Evolutionary conservation across 192 early-diverging fungal genomes (phyloP).

Genomic region (Coemansia sp.): DNA sequence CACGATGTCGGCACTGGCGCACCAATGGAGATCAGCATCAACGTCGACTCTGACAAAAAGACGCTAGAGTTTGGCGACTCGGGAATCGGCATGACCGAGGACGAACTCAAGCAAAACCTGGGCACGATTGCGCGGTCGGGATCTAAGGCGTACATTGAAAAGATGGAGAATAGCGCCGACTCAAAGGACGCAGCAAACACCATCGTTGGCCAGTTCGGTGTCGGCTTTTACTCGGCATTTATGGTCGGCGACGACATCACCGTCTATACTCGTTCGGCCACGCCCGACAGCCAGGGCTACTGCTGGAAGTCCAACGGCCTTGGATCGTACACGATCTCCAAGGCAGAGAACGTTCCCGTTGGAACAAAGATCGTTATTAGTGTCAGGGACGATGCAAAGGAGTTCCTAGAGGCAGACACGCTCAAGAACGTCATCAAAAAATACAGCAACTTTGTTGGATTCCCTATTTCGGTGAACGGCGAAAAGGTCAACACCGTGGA

Average conservation of each 20-base stretch:
- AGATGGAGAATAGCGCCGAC: conserved; percentile 53
- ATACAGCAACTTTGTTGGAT: conserved; percentile 97
- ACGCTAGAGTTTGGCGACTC: conserved; percentile 86
- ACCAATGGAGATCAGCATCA: conserved; percentile 82
- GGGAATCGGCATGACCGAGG: conserved; percentile 94
- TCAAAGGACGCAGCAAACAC: conserved; percentile 63
- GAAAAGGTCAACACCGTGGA: conserved; percentile 86
- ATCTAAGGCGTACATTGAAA: conserved; percentile 79
- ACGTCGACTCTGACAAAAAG: conserved; percentile 69
- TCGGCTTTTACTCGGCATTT: conserved; percentile 98
- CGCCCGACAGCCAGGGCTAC: conserved; percentile 77
- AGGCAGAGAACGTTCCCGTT: conserved; percentile 89
- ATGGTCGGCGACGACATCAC: conserved; percentile 93
- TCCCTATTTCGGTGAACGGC: conserved; percentile 90
- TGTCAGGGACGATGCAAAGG: conserved; percentile 83
- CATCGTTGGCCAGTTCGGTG: conserved; percentile 98
- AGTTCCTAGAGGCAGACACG: conserved; percentile 72
- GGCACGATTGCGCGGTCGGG: conserved; percentile 99
- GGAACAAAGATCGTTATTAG: conserved; percentile 93
- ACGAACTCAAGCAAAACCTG: conserved; percentile 86
- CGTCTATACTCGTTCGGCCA: conserved; percentile 87
- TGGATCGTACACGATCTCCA: conserved; percentile 83
- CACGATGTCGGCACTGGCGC: conserved; percentile 77
- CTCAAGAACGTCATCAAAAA: conserved; percentile 75
- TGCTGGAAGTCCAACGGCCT: conserved; percentile 95